Evolutionary conservation across 495 filamentous ascomycete genomes (phyloP), one percentile per base, ranked within the genome.

Genomic region (Penicillium crystallinum): DNA sequence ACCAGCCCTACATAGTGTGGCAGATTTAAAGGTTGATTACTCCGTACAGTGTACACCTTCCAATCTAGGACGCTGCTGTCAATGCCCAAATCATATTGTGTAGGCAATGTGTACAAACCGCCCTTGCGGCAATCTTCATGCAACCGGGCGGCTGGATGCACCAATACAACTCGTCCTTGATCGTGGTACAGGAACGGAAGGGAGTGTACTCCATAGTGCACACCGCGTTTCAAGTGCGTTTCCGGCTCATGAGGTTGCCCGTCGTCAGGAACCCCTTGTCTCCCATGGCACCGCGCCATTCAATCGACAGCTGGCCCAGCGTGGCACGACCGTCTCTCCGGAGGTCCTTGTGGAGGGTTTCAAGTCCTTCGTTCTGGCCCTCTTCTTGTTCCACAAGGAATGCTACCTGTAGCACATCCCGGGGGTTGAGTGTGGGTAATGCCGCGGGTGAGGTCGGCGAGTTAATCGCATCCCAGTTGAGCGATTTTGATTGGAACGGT

Each of bases 281-380:
- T 3, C 93, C 93, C 87, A 96, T 91, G 50, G 86, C 79, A 45
- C 85, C 85, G 51, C 90, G 76, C 93, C 93, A 98, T 54, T 88
- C 84, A 37, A 98, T 84, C 33, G 81, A 84, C 57, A 98, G 70
- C 46, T 93, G 85, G 25, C 93, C 93, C 54, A 98, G 77, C 6
- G 82, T 75, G 18, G 85, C 69, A 57, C 81, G 77, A 21, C 80
- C 84, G 57, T 85, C 81, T 38, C 75, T 77, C 54, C 77, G 77
- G 34, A 74, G 47, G 50, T 81, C 78, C 55, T 76, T 79, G 48
- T 69, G 70, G 17, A 72, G 61, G 6, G 64, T 52, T 36, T 78
- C 79, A n/a, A 73, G 64, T 6, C 69, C 74, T 8, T 71, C 76
- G 22, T 75, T 70, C 43, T 73, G 70, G 18, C 69, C 71, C 52